A percentile compares a stretch with the other conserved stretches of the same genome.
Evolutionary conservation across 2,329 filamentous ascomycete species (phyloP).

Genomic region (Lachnellula arida): DNA sequence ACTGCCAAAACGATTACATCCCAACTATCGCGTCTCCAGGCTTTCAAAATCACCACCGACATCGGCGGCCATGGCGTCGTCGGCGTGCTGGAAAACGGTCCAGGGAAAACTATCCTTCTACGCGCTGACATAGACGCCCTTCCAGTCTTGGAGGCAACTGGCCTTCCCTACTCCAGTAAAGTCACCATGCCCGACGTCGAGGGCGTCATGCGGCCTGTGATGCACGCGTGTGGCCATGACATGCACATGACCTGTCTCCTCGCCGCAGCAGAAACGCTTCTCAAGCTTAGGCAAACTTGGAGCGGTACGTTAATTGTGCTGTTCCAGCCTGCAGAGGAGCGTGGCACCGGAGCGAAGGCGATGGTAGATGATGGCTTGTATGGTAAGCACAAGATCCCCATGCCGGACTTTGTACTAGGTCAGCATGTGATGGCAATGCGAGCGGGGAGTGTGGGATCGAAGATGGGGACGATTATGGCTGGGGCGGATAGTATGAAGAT

Average conservation of each 20-base stretch:
- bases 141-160: conserved; percentile 51
- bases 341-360: conserved; percentile 55
- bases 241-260: conserved; percentile 57
- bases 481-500: conserved; percentile 37
- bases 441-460: conserved; percentile 33
- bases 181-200: conserved; percentile 30
- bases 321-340: conserved; percentile 66
- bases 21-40: conserved; percentile 31
- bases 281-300: conserved; percentile 44
- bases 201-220: conserved; percentile 49
- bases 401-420: conserved; percentile 51
- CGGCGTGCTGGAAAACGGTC: conserved; percentile 50
- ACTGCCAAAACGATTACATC: conserved; percentile 44
- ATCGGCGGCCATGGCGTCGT: conserved; percentile 57
- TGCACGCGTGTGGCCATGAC: conserved; percentile 67
- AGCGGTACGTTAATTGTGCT: conserved; percentile 56
- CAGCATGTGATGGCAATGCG: conserved; percentile 46
- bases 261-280: conserved; percentile 47
- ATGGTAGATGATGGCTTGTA: conserved; percentile 60
- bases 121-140: conserved; percentile 60
- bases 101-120: conserved; percentile 50
- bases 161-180: conserved; percentile 50
- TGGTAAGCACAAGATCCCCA: conserved; percentile 40
- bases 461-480: conserved; percentile 32
- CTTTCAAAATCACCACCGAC: conserved; percentile 39